A percentile compares a stretch with the other conserved stretches of the same genome.
These are phyloP conservation scores for Yarrowia sp. DNA, from an alignment of 805 yeast genomes.

Conservation along the genomic window DNA sequence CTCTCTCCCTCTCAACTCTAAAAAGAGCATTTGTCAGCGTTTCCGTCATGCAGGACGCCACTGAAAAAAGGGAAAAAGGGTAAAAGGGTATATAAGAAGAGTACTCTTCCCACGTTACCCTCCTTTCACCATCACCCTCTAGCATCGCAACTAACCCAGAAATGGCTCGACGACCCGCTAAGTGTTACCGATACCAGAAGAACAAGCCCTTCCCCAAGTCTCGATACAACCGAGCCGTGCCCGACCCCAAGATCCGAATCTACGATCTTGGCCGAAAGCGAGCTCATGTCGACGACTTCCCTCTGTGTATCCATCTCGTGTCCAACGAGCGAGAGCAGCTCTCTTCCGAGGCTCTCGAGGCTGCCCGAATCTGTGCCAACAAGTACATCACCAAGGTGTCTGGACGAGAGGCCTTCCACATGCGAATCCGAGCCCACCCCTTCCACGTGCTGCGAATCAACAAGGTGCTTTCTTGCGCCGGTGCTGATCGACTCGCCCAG, in stretches of 20 bases:
- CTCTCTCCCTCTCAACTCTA: background rate
- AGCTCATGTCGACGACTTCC: conserved; percentile 99
- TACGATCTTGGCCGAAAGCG: conserved; percentile 99
- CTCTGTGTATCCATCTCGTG: conserved; percentile 98
- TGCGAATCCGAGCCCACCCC: conserved; percentile 99
- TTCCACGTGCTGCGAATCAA: conserved; percentile 99
- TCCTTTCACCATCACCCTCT: background rate
- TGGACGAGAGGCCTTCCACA: conserved; percentile 99
- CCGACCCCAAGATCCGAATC: conserved; percentile 99
- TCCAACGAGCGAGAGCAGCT: conserved; percentile 99
- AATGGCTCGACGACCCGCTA: conserved; percentile 99
- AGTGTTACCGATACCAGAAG: conserved; percentile 99
- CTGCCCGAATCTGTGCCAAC: conserved; percentile 99
- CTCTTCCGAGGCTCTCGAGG: conserved; percentile 99
- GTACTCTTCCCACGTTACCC: background rate
- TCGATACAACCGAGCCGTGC: conserved; percentile 99
- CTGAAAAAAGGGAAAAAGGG: background rate
- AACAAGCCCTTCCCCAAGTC: conserved; percentile 99
- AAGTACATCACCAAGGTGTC: conserved; percentile 96
- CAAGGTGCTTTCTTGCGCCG: conserved; percentile 99
- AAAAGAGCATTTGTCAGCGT: conserved; percentile 11
- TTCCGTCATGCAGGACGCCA: conserved; percentile 11
- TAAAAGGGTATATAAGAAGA: background rate
- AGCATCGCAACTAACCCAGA: conserved; percentile 43
- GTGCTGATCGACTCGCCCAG: conserved; percentile 99